Evolutionary conservation across 2,329 filamentous ascomycete species (phyloP).

Genomic region (Didymella pinodella): DNA sequence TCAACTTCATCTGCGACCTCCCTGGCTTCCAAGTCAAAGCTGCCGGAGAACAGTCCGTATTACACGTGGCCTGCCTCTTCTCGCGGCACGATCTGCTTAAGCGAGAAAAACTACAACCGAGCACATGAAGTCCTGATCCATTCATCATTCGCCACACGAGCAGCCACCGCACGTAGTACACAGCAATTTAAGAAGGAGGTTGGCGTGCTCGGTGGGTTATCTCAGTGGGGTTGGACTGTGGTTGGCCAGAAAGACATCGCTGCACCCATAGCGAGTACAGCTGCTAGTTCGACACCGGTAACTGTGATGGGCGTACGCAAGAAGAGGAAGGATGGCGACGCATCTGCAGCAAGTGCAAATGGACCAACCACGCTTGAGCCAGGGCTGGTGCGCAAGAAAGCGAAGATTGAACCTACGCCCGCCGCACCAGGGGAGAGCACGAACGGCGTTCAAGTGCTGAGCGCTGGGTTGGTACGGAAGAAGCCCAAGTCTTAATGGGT

Average conservation of each 20-base stretch:
- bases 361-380: conserved; percentile 30
- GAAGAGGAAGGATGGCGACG: conserved; percentile 43
- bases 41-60: conserved; percentile 64
- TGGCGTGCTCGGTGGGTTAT: conserved; percentile 51
- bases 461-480: conserved; percentile 45
- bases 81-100: conserved; percentile 69
- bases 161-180: conserved; percentile 70
- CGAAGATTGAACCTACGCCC: conserved; percentile 34
- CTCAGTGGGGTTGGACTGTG: conserved; percentile 41
- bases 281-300: conserved; percentile 25
- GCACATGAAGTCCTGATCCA: conserved; percentile 74
- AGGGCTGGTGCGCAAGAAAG: conserved; percentile 45
- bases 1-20: conserved; percentile 59
- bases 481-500: conserved; percentile 41
- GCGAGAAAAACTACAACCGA: conserved; percentile 70
- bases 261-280: not conserved
- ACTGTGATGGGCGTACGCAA: conserved; percentile 46
- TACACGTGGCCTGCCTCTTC: conserved; percentile 71
- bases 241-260: conserved; percentile 35
- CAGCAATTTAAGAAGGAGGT: conserved; percentile 75
- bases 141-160: conserved; percentile 74
- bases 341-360: conserved; percentile 4
- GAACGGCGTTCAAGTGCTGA: conserved; percentile 41
- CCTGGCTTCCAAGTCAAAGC: conserved; percentile 47
- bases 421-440: conserved; percentile 14